phyloP scores from a whole-genome alignment of 192 early-diverging fungal genomes.

The Thoreauomyces humboldtii region DNA sequence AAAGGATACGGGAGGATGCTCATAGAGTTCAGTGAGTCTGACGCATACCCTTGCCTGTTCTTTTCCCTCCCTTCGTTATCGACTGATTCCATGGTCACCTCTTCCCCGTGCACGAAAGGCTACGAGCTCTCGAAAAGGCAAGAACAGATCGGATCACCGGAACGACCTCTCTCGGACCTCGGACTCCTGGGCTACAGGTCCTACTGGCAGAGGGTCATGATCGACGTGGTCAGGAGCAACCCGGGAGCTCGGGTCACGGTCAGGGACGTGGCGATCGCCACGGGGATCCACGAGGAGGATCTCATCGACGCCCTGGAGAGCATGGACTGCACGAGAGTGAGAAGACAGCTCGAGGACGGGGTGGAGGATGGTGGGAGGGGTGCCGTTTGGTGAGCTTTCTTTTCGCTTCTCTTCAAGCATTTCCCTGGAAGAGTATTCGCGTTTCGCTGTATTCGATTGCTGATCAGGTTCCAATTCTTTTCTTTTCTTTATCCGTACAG shows the following conservation, averaged over 20 bases:
- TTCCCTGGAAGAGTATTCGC: no score
- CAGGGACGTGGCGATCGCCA: constrained; percentile 57
- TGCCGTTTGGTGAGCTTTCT: not conserved
- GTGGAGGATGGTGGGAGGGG: not conserved
- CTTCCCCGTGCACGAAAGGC: constrained; percentile 41
- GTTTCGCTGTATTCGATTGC: no score
- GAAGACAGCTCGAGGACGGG: not conserved
- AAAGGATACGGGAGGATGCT: constrained; percentile 82
- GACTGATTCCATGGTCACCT: no score
- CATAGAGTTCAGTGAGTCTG: constrained; percentile 74
- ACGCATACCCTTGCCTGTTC: not conserved
- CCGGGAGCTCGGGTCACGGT: constrained; percentile 34
- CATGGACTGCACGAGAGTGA: constrained; percentile 39
- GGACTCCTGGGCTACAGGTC: constrained; percentile 76
- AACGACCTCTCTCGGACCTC: constrained; percentile 83
- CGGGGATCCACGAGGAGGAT: constrained; percentile 80
- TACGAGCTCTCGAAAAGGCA: constrained; percentile 76
- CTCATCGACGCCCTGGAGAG: constrained; percentile 73
- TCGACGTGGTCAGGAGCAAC: constrained; percentile 38
- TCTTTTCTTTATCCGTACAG: not conserved
- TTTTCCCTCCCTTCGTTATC: not conserved
- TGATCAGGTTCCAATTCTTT: no score
- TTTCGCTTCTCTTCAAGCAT: no score
- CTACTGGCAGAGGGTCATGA: constrained; percentile 79
- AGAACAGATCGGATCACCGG: constrained; percentile 75